Percentiles rank a stretch among this genome's conserved stretches.
These are phyloP conservation scores for Pistacia vera DNA, from an alignment of 345 rosid genomes.

Conservation along the genomic window DNA sequence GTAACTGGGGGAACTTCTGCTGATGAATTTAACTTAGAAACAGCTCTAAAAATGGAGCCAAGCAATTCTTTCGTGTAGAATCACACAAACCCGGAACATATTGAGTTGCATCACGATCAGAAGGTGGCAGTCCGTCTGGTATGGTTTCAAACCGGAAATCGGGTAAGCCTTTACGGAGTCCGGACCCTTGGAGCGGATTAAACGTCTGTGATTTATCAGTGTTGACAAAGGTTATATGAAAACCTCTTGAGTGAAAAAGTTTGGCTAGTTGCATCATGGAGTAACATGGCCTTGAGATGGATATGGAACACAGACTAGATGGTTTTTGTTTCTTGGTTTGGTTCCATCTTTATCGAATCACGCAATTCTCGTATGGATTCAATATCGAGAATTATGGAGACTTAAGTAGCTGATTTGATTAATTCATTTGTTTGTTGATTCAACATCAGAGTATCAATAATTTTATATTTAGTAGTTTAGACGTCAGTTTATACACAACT, in stretches of 20 bases:
- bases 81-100: constrained; percentile 17
- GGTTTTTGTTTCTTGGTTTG: constrained; percentile 2
- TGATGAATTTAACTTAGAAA: constrained; percentile 16
- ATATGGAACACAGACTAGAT: constrained; percentile 30
- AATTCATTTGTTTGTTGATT: too few relatives aligned
- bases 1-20: constrained; percentile 14
- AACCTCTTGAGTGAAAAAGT: constrained; percentile 23
- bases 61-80: constrained; percentile 11
- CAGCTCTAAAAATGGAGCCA: constrained; percentile 25
- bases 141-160: constrained; percentile 27
- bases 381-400: neutral
- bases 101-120: constrained; percentile 20
- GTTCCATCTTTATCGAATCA: neutral
- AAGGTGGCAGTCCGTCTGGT: constrained; percentile 24
- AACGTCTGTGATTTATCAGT: constrained; percentile 27
- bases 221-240: constrained; percentile 30
- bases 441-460: too few relatives aligned
- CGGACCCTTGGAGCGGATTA: constrained; percentile 16
- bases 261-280: constrained; percentile 26
- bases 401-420: neutral
- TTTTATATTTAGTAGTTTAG: too few relatives aligned
- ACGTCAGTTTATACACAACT: too few relatives aligned
- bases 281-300: constrained; percentile 33
- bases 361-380: neutral
- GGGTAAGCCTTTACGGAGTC: constrained; percentile 15